Percentiles rank a stretch among this genome's conserved stretches.
These are phyloP conservation scores for Pseudogymnoascus sp. DNA, from an alignment of 2,329 filamentous ascomycete genomes.

Conservation along the genomic window DNA sequence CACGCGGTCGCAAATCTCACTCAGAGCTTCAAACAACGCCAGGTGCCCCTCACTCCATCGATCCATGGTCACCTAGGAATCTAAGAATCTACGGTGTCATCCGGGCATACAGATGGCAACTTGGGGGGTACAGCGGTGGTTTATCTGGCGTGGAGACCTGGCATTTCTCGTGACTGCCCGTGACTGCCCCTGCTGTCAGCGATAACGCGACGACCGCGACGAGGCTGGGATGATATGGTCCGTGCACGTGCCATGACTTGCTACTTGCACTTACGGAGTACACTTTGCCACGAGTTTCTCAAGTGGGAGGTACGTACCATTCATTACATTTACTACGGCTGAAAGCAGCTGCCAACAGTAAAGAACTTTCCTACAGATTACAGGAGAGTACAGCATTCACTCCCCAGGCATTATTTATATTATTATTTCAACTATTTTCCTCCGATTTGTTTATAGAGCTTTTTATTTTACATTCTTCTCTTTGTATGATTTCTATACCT, in stretches of 20 bases:
- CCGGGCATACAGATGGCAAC: not conserved
- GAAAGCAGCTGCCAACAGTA: not conserved
- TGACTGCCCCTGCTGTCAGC: not conserved
- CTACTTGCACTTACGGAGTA: not conserved
- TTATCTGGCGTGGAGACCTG: not conserved
- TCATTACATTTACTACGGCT: not conserved
- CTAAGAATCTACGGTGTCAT: not conserved
- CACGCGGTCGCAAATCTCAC: constrained; percentile 3
- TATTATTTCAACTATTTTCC: too few species aligned
- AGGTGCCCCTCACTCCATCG: constrained; percentile 4
- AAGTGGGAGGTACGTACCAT: not conserved
- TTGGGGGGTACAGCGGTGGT: not conserved
- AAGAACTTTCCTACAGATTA: too few species aligned
- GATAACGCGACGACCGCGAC: not conserved
- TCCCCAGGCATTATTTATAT: too few species aligned
- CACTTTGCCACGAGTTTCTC: constrained; percentile 5
- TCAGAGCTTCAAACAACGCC: constrained; percentile 9
- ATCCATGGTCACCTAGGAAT: not conserved
- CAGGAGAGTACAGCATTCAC: too few species aligned
- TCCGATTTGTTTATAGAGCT: too few species aligned
- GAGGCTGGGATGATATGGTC: not conserved
- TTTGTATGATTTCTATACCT: too few species aligned
- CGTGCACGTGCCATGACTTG: not conserved
- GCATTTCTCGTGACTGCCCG: not conserved
- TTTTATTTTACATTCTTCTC: too few species aligned